Conservation (phyloP, 2,329 filamentous ascomycete genomes). For the Arachnopeziza araneosa region DNA sequence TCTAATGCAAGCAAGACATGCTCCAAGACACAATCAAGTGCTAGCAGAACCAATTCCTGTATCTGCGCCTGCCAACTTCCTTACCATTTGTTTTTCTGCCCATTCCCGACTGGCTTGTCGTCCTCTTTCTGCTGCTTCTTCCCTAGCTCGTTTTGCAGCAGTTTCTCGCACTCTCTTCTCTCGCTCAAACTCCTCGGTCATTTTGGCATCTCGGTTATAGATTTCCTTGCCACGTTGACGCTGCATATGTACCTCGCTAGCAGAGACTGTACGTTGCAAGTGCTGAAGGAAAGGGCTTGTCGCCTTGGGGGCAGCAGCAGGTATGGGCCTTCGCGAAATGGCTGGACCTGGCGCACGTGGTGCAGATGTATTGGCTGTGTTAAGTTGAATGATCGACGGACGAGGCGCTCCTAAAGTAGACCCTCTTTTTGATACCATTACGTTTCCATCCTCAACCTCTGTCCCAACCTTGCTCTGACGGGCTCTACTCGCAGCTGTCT, state of each 20-base stretch:
- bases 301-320: constrained; percentile 17
- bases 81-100: constrained; percentile 49
- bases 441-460: constrained; percentile 18
- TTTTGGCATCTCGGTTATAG: constrained; percentile 46
- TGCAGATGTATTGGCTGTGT: constrained; percentile 26
- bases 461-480: constrained; percentile 42
- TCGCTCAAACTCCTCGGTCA: constrained; percentile 42
- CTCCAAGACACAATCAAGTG: neutral
- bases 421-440: constrained; percentile 25
- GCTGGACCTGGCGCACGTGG: constrained; percentile 23
- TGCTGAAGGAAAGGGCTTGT: constrained; percentile 18
- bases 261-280: constrained; percentile 42
- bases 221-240: constrained; percentile 49
- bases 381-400: constrained; percentile 31
- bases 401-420: constrained; percentile 29
- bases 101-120: constrained; percentile 54
- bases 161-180: constrained; percentile 51
- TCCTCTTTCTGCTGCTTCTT: constrained; percentile 56
- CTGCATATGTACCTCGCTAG: constrained; percentile 46
- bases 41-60: constrained; percentile 19
- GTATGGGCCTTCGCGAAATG: constrained; percentile 19
- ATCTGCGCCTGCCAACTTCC: constrained; percentile 21
- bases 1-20: constrained; percentile 5
- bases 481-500: constrained; percentile 52
- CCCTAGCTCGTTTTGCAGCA: constrained; percentile 48